Percentiles rank a stretch among this genome's conserved stretches.
These are phyloP conservation scores for Tylopilus rubrobrunneus DNA, from an alignment of 768 basidiomycete genomes.

Conservation along the genomic window DNA sequence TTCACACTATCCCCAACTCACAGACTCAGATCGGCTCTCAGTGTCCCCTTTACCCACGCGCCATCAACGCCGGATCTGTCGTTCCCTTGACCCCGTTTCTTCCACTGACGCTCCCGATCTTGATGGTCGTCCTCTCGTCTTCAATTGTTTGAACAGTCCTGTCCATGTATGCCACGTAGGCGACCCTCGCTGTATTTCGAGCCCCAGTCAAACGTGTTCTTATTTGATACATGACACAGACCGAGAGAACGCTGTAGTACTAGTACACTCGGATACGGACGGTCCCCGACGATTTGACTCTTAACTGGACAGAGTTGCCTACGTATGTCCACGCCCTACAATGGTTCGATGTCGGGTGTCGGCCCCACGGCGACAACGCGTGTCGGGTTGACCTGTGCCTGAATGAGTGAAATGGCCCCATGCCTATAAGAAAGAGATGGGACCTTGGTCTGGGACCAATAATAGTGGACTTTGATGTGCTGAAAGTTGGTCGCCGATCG, in stretches of 20 bases:
- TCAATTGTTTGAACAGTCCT: constrained; percentile 20
- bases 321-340: constrained; percentile 30
- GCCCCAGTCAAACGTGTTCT: background rate
- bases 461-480: constrained; percentile 54
- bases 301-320: background rate
- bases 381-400: constrained; percentile 68
- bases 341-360: constrained; percentile 58
- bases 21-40: constrained; percentile 23
- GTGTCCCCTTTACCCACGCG: constrained; percentile 12
- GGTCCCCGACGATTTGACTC: too few species aligned
- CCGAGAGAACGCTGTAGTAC: constrained; percentile 4
- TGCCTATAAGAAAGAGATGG: background rate
- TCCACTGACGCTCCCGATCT: constrained; percentile 21
- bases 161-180: background rate
- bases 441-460: constrained; percentile 32
- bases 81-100: constrained; percentile 8
- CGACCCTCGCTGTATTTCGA: background rate
- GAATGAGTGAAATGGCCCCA: background rate
- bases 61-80: constrained; percentile 7
- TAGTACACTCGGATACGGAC: background rate
- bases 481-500: constrained; percentile 83
- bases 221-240: background rate
- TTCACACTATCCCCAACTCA: constrained; percentile 4
- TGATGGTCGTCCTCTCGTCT: constrained; percentile 25
- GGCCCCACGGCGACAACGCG: constrained; percentile 78